A percentile compares a stretch with the other conserved stretches of the same genome.
Conservation (phyloP, 805 yeast species). For the Yarrowia sp. region DNA sequence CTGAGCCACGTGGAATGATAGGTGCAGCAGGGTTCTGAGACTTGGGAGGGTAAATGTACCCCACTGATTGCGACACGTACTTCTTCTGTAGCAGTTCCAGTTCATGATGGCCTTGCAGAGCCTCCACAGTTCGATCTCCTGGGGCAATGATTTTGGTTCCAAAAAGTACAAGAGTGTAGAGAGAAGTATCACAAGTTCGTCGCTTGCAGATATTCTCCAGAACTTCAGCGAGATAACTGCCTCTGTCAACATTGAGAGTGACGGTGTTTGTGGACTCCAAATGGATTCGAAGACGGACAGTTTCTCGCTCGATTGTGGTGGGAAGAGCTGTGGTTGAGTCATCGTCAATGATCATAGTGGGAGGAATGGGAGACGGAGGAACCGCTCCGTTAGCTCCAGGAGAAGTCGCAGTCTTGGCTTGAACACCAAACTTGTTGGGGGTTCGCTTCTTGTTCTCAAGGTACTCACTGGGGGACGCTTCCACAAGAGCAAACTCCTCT, state of each 20-base stretch:
- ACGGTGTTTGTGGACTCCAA: constrained; percentile 26
- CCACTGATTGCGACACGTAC: constrained; percentile 40
- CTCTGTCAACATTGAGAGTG: constrained; percentile 27
- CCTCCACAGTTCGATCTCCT: constrained; percentile 36
- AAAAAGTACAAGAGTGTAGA: constrained; percentile 37
- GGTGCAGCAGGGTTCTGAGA: constrained; percentile 36
- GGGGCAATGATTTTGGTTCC: constrained; percentile 33
- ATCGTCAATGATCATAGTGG: constrained; percentile 2
- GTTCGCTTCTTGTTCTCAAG: constrained; percentile 37
- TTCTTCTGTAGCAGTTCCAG: constrained; percentile 46
- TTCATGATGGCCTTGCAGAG: constrained; percentile 43
- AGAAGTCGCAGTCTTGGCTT: neutral
- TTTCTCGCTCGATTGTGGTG: neutral
- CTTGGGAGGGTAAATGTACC: constrained; percentile 33
- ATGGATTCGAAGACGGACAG: neutral
- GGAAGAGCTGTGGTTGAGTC: constrained; percentile 7
- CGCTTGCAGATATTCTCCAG: constrained; percentile 37
- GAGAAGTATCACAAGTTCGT: constrained; percentile 35
- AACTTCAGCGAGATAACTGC: constrained; percentile 31
- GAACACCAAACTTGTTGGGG: constrained; percentile 33
- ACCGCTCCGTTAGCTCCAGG: neutral
- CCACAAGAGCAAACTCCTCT: constrained; percentile 75
- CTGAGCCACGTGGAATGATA: constrained; percentile 30
- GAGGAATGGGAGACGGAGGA: neutral
- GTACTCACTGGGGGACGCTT: constrained; percentile 44